Percentiles rank a stretch among this genome's conserved stretches.
These are phyloP conservation scores for Thalassiosira mediterranea DNA, from an alignment of 352 stramenopile species.

Conservation along the genomic window DNA sequence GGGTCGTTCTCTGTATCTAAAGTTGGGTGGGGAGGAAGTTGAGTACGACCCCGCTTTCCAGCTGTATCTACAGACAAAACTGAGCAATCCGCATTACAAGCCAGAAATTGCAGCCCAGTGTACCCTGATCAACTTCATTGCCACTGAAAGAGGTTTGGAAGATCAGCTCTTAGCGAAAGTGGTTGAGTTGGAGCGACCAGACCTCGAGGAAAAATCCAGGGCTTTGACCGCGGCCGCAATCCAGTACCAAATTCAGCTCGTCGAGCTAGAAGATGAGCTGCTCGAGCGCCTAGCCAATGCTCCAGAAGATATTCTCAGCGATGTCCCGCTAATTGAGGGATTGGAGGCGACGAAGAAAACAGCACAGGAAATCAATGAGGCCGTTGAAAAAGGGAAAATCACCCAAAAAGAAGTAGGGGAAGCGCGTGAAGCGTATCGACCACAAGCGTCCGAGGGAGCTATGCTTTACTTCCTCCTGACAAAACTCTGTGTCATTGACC, in stretches of 20 bases:
- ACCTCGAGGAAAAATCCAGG: constrained; percentile 93
- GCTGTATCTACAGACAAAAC: constrained; percentile 96
- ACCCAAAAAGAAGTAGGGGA: constrained; percentile 94
- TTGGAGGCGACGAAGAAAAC: constrained; percentile 96
- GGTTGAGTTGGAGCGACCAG: constrained; percentile 93
- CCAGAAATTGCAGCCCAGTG: constrained; percentile 95
- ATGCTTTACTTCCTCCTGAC: constrained; percentile 98
- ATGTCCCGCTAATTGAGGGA: constrained; percentile 95
- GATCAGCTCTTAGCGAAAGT: constrained; percentile 96
- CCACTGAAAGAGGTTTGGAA: constrained; percentile 93
- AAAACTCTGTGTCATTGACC: constrained; percentile 93
- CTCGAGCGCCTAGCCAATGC: constrained; percentile 94
- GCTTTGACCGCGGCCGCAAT: constrained; percentile 86
- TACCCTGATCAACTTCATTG: constrained; percentile 98
- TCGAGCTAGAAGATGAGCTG: constrained; percentile 95
- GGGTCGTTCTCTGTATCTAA: constrained; percentile 92
- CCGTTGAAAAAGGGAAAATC: constrained; percentile 93
- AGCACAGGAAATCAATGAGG: constrained; percentile 93
- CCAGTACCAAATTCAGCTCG: constrained; percentile 95
- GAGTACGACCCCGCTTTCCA: constrained; percentile 96
- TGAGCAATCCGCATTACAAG: constrained; percentile 97
- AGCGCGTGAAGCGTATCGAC: constrained; percentile 92
- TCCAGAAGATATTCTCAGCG: constrained; percentile 94
- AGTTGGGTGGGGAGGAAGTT: constrained; percentile 94
- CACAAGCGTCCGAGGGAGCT: constrained; percentile 92